Conservation (phyloP, 768 basidiomycete genomes). For the Coprinopsis marcescibilis region DNA sequence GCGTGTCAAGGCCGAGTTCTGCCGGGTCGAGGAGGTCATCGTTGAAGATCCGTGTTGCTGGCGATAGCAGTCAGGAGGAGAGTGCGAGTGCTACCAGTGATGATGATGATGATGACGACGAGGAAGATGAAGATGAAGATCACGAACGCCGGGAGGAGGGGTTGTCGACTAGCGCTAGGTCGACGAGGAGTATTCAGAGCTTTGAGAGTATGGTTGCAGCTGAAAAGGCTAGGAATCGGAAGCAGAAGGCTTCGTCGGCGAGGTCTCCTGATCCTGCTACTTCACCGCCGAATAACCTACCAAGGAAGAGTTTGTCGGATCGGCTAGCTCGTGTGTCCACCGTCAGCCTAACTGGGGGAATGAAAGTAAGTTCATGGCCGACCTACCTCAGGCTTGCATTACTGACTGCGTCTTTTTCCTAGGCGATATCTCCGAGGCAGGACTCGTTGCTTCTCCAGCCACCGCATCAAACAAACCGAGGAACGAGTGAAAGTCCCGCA, state of each 20-base stretch:
- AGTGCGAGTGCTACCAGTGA: conserved; percentile 34
- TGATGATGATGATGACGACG: conserved; percentile 21
- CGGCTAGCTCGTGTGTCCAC: conserved; percentile 70
- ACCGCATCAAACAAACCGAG: conserved; percentile 9
- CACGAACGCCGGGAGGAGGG: conserved; percentile 33
- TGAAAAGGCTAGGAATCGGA: conserved; percentile 24
- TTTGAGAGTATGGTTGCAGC: conserved; percentile 82
- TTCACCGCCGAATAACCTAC: conserved; percentile 11
- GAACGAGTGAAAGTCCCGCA: conserved; percentile 9
- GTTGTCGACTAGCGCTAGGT: conserved; percentile 30
- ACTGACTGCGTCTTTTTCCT: too few relatives aligned
- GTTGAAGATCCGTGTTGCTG: conserved; percentile 27
- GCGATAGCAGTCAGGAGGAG: conserved; percentile 34
- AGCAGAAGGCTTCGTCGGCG: too few relatives aligned
- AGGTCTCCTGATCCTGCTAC: too few relatives aligned
- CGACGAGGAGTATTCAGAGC: conserved; percentile 78
- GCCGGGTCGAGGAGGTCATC: conserved; percentile 35
- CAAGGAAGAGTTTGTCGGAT: conserved; percentile 74
- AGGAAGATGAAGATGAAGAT: conserved; percentile 33
- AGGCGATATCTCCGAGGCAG: conserved; percentile 31
- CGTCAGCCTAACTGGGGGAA: conserved; percentile 39
- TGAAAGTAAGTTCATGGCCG: conserved; percentile 33
- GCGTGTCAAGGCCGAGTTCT: conserved; percentile 38
- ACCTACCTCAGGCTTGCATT: too few relatives aligned
- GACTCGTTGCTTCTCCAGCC: conserved; percentile 31